phyloP scores from a whole-genome alignment of 176 grass and related monocot species.

The Carex parvula region DNA sequence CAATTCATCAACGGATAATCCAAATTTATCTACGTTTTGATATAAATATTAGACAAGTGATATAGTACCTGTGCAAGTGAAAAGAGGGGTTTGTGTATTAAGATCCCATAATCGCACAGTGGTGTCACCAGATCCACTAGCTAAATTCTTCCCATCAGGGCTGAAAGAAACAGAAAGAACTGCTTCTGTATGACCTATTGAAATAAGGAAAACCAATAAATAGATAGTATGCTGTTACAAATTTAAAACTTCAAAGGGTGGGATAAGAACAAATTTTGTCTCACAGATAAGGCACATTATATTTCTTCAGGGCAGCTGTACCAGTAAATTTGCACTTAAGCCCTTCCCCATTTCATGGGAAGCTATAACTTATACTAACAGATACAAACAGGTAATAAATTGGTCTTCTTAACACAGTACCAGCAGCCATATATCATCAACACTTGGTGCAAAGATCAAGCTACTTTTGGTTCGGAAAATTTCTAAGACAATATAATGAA shows the following conservation, averaged over 20 bases:
- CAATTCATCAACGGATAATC: neutral
- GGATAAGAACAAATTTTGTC: neutral
- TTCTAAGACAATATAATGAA: neutral
- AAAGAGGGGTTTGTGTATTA: constrained; percentile 80
- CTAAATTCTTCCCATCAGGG: constrained; percentile 65
- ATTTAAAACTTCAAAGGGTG: neutral
- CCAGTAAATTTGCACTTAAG: no score
- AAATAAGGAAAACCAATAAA: neutral
- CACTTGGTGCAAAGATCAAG: neutral
- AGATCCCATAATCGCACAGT: constrained; percentile 91
- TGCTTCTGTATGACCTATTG: constrained; percentile 85
- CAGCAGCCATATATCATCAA: neutral
- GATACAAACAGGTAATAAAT: neutral
- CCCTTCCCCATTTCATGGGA: neutral
- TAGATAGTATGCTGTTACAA: neutral
- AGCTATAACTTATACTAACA: neutral
- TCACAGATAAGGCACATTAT: no score
- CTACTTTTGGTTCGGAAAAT: neutral
- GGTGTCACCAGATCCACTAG: constrained; percentile 90
- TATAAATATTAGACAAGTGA: neutral
- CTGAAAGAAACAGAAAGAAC: constrained; percentile 89
- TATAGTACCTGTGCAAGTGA: constrained; percentile 74
- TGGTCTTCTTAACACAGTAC: neutral
- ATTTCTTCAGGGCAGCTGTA: no score
- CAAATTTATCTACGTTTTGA: neutral